Percentiles rank a stretch among this genome's conserved stretches.
Conservation (phyloP, 192 early-diverging fungal species). For the Coemansia umbellata region DNA sequence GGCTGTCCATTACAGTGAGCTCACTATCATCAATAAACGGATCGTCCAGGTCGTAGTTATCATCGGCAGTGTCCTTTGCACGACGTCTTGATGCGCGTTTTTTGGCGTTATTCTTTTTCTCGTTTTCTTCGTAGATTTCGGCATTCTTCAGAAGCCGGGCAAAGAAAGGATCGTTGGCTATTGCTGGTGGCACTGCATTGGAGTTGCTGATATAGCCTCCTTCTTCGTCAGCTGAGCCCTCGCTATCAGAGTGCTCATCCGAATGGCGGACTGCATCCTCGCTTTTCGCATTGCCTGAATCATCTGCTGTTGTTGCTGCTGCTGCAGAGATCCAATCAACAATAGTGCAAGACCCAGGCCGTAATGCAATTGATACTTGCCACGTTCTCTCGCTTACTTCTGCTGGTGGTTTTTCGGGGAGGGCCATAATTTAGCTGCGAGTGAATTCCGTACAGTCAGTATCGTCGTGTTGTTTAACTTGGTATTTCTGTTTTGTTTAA, state of each 20-base stretch:
- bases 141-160: constrained; percentile 41
- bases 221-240: constrained; percentile 17
- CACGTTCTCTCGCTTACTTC: constrained; percentile 24
- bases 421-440: constrained; percentile 34
- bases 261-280: not conserved
- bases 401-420: constrained; percentile 20
- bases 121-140: constrained; percentile 31
- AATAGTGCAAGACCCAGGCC: constrained; percentile 42
- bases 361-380: constrained; percentile 30
- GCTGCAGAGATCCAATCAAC: constrained; percentile 35
- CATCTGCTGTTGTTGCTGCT: constrained; percentile 11
- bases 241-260: constrained; percentile 26
- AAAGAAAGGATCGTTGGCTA: constrained; percentile 52
- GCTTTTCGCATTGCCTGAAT: not conserved
- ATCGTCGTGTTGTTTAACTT: too few species aligned
- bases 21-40: constrained; percentile 54
- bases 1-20: constrained; percentile 47
- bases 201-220: constrained; percentile 42
- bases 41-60: constrained; percentile 49
- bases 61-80: constrained; percentile 31
- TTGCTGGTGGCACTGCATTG: constrained; percentile 42
- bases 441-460: too few species aligned
- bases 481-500: too few species aligned
- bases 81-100: constrained; percentile 21
- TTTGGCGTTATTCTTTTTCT: constrained; percentile 14